Evolutionary conservation across 176 grass and related monocot species (phyloP), one percentile per base, ranked within the genome.

Genomic region (Dactylis glomerata): DNA sequence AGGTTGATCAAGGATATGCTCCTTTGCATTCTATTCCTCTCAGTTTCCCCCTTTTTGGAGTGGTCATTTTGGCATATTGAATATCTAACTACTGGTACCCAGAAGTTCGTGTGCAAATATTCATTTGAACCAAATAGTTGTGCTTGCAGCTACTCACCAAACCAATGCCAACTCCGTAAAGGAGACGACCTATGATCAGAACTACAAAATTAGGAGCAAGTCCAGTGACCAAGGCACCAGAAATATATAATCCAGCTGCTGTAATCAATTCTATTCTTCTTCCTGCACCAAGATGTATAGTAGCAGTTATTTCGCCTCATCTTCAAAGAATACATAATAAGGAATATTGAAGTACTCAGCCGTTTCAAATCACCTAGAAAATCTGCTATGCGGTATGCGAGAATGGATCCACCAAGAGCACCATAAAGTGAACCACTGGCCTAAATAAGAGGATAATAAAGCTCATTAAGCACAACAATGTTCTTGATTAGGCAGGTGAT

Each of bases 381-480:
- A 87, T 99, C 96, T 32, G 93, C 87, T 72, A 81, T 68, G 6
- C 81, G 89, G 75, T 99, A 99, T 38, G 93, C 88, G 17, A 90
- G 80, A 73, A 96, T 85, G 16, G 93, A 99, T 19, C 96, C 96
- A 33, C 83, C 86, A 85, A 99, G 96, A 64, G 96, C 96, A 81
- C 93, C 96, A 90, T 96, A 99, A 37, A 99, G 93, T 52, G 96
- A 99, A 69, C 91, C 91, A 66, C 96, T 99, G 14, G 94, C 96
- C 93, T 96, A 62, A 86, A 92, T 76, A 28, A 32, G 66, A 68
- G 26, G 50, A 2, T 45, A 91, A 80, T 13, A 55, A 70, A 87
- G n/a, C 14, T 79, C 52, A 61, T 45, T 82, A 71, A 81, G 13
- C 31, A 30, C 51, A 56, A 47, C 5, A 42, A 0, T 49, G 33